Evolutionary conservation across 306 rosid species (phyloP).

Genomic region (Vigna mungo): DNA sequence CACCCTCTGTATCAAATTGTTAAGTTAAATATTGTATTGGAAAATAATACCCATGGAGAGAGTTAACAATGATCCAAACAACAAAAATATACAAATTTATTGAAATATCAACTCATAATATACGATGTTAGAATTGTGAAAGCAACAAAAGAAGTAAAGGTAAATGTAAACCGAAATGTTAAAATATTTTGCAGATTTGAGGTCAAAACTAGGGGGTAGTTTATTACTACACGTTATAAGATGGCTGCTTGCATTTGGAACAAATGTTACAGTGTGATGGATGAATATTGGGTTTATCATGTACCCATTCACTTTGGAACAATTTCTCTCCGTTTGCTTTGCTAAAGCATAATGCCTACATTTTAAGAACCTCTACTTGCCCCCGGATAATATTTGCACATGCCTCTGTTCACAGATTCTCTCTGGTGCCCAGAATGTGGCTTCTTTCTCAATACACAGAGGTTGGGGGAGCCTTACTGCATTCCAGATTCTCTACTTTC

Average conservation of each 20-base stretch:
- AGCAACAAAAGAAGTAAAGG: slow-evolving; percentile 24
- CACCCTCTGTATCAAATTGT: slow-evolving; percentile 82
- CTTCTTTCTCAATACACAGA: slow-evolving; percentile 28
- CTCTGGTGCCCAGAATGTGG: background rate
- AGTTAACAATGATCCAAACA: slow-evolving; percentile 31
- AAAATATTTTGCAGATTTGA: slow-evolving; percentile 29
- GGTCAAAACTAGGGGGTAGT: background rate
- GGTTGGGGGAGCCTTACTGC: slow-evolving; percentile 23
- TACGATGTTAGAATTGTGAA: background rate
- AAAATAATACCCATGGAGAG: slow-evolving; percentile 37
- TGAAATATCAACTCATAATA: slow-evolving; percentile 38
- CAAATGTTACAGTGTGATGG: background rate
- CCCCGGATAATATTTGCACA: background rate
- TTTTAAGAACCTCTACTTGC: slow-evolving; percentile 27
- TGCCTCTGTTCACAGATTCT: slow-evolving; percentile 9
- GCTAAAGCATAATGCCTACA: slow-evolving; percentile 12
- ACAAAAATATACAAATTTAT: slow-evolving; percentile 27
- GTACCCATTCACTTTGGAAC: slow-evolving; percentile 29
- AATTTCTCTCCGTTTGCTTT: slow-evolving; percentile 17
- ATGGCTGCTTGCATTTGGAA: slow-evolving; percentile 24
- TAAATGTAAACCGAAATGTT: slow-evolving; percentile 17
- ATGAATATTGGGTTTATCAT: slow-evolving; percentile 10
- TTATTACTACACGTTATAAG: slow-evolving; percentile 17
- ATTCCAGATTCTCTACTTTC: slow-evolving; percentile 3
- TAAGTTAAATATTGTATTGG: slow-evolving; percentile 36